phyloP scores from a whole-genome alignment of 768 basidiomycete genomes.

The Xerocomellus amylosporus region DNA sequence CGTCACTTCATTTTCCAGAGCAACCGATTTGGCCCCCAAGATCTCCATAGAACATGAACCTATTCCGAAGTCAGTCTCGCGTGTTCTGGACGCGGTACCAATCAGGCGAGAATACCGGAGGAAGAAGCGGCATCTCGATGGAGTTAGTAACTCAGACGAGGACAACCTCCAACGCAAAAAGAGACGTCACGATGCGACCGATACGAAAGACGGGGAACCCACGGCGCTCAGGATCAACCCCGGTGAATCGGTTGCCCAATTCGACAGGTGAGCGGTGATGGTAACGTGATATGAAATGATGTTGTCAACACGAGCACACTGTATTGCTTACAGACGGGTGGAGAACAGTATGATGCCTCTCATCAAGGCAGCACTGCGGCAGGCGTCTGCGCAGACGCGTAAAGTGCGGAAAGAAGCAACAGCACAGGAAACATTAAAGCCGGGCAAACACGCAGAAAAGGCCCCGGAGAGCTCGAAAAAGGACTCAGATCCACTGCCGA shows the following conservation, averaged over 20 bases:
- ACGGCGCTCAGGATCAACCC: slow-evolving; percentile 50
- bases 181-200: slow-evolving; percentile 22
- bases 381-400: slow-evolving; percentile 51
- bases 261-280: slow-evolving; percentile 56
- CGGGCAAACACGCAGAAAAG: slow-evolving; percentile 10
- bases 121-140: slow-evolving; percentile 40
- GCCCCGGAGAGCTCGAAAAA: slow-evolving; percentile 12
- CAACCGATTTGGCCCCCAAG: slow-evolving; percentile 48
- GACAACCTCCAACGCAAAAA: slow-evolving; percentile 30
- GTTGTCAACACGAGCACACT: slow-evolving; percentile 5
- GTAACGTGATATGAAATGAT: slow-evolving; percentile 9
- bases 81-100: slow-evolving; percentile 61
- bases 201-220: slow-evolving; percentile 9
- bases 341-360: slow-evolving; percentile 68
- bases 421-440: slow-evolving; percentile 18
- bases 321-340: slow-evolving; percentile 53
- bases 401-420: slow-evolving; percentile 37
- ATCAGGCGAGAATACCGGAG: slow-evolving; percentile 54
- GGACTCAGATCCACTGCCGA: slow-evolving; percentile 12
- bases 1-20: slow-evolving; percentile 35
- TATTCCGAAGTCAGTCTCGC: slow-evolving; percentile 65
- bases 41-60: slow-evolving; percentile 50
- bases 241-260: slow-evolving; percentile 72
- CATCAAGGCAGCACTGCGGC: slow-evolving; percentile 58
- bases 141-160: slow-evolving; percentile 30